These are phyloP conservation scores for Sclerotinia nivalis DNA, from an alignment of 2,329 filamentous ascomycete genomes.

Conservation along the genomic window DNA sequence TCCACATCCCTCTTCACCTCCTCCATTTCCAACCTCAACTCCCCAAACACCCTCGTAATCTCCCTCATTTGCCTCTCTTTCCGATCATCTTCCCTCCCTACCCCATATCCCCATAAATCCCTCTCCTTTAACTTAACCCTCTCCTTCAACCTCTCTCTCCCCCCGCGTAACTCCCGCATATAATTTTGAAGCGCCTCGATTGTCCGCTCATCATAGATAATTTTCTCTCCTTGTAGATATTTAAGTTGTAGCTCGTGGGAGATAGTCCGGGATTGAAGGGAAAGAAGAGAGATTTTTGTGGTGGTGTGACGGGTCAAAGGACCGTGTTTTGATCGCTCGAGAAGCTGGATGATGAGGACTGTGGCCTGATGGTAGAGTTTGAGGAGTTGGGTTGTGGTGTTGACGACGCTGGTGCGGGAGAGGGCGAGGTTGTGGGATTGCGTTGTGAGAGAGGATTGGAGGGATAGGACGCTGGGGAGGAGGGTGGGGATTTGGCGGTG, in stretches of 20 bases:
- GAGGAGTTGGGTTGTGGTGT: constrained; percentile 33
- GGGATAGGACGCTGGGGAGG: constrained; percentile 44
- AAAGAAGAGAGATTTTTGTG: constrained; percentile 30
- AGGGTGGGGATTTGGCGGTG: constrained; percentile 58
- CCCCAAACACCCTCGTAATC: constrained; percentile 40
- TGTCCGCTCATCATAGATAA: constrained; percentile 39
- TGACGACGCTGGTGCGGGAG: background rate
- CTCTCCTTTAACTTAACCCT: constrained; percentile 34
- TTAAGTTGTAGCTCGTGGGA: constrained; percentile 30
- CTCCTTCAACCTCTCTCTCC: constrained; percentile 36
- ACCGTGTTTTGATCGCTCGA: constrained; percentile 40
- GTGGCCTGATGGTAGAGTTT: constrained; percentile 34
- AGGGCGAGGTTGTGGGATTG: background rate
- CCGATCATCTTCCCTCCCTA: constrained; percentile 33
- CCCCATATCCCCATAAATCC: constrained; percentile 39
- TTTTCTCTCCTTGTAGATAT: constrained; percentile 29
- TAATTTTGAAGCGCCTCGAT: constrained; percentile 36
- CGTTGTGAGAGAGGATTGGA: constrained; percentile 34
- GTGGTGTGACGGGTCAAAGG: constrained; percentile 34
- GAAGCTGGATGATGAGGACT: constrained; percentile 33
- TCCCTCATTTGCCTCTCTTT: constrained; percentile 42
- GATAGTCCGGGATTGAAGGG: constrained; percentile 28
- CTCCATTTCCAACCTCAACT: constrained; percentile 36
- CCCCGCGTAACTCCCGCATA: constrained; percentile 34
- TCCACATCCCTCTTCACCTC: constrained; percentile 41